Evolutionary conservation across 805 yeast species (phyloP).

Genomic region (Priceomyces medius): DNA sequence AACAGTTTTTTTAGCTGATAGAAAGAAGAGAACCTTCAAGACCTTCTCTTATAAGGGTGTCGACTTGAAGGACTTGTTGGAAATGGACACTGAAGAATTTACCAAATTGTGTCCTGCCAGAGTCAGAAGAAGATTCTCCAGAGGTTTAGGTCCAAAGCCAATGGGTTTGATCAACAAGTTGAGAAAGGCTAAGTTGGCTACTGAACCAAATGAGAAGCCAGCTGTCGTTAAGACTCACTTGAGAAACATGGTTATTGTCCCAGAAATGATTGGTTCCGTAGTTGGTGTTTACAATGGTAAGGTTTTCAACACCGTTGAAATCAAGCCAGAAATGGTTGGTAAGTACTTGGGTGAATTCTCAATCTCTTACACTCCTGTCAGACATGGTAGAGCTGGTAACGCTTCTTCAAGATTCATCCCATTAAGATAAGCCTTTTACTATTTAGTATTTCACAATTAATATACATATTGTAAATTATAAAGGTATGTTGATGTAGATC

Average conservation of each 20-base stretch:
- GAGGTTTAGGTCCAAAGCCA: slow-evolving; percentile 95
- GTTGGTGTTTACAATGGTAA: slow-evolving; percentile 99
- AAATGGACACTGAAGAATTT: slow-evolving; percentile 94
- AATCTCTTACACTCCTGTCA: slow-evolving; percentile 98
- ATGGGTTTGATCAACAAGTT: slow-evolving; percentile 95
- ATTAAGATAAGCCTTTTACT: slow-evolving; percentile 40
- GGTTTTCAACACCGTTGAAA: slow-evolving; percentile 97
- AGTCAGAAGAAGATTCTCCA: slow-evolving; percentile 99
- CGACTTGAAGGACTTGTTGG: slow-evolving; percentile 90
- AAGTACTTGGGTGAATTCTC: slow-evolving; percentile 99
- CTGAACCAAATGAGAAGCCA: slow-evolving; percentile 94
- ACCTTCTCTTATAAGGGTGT: slow-evolving; percentile 99
- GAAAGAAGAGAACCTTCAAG: slow-evolving; percentile 90
- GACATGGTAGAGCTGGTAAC: slow-evolving; percentile 98
- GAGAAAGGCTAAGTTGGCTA: slow-evolving; percentile 93
- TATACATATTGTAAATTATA: slow-evolving; percentile 7
- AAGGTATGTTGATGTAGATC: neutral
- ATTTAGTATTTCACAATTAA: slow-evolving; percentile 12
- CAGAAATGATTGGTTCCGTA: slow-evolving; percentile 99
- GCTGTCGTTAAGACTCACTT: slow-evolving; percentile 97
- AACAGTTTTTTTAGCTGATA: slow-evolving; percentile 43
- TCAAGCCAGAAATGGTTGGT: slow-evolving; percentile 99
- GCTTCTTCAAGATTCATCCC: slow-evolving; percentile 79
- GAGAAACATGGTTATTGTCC: slow-evolving; percentile 97
- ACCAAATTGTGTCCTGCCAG: slow-evolving; percentile 96